These are phyloP conservation scores for Artomyces pyxidatus DNA, from an alignment of 768 basidiomycete species.

Conservation along the genomic window DNA sequence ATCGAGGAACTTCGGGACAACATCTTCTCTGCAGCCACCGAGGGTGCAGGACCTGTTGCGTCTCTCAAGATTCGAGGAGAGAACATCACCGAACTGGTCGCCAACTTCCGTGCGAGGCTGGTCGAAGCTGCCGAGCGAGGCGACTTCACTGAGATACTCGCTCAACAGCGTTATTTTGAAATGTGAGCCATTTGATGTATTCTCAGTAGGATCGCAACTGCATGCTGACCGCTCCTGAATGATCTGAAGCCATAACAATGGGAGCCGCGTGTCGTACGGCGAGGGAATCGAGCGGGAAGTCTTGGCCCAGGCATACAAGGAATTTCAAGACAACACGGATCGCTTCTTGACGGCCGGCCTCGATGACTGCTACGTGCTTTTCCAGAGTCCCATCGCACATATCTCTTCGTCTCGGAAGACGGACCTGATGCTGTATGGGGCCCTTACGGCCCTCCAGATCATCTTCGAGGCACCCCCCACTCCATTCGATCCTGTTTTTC, in stretches of 20 bases:
- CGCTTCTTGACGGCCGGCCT: neutral
- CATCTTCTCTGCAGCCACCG: neutral
- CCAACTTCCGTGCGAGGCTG: neutral
- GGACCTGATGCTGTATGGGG: neutral
- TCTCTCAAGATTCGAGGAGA: neutral
- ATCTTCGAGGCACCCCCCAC: neutral
- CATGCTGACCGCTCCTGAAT: neutral
- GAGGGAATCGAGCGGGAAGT: neutral
- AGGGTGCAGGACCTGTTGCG: neutral
- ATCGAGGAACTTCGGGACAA: neutral
- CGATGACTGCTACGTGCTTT: neutral
- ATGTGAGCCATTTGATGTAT: neutral
- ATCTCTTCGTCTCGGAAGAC: neutral
- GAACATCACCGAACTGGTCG: neutral
- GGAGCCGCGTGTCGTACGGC: neutral
- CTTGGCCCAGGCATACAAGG: neutral
- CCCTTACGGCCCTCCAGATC: neutral
- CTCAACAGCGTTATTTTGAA: neutral
- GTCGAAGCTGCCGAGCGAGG: neutral
- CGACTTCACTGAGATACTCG: neutral
- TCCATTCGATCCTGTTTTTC: neutral
- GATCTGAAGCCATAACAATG: neutral
- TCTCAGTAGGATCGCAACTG: neutral
- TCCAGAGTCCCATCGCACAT: neutral
- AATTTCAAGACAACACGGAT: neutral